Evolutionary conservation across 1,139 yeast genomes (phyloP), one percentile per base, ranked within the genome.

Genomic region (Candida sp.): DNA sequence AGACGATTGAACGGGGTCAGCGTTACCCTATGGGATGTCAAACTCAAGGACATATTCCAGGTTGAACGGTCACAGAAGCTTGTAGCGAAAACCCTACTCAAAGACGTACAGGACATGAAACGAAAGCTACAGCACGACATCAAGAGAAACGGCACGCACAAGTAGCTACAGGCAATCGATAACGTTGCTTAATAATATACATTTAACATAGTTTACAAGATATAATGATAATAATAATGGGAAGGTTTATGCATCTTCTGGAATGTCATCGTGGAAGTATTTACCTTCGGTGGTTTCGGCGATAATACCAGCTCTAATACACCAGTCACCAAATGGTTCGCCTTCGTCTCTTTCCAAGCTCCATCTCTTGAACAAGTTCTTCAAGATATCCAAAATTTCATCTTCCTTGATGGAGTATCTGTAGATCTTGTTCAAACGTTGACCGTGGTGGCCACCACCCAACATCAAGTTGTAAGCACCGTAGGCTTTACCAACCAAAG

Each of bases 381-480:
- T 87, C 70, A 94, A 80, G 47, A 81, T 86, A 41, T 73, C 83
- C 62, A 94, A 73, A 52, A 93, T 90, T 68, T 93, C 97, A 47
- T 90, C 94, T 72, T 93, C 99, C 71, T 88, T 90, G 59, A 93
- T 85, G 30, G 97, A 91, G 59, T 92, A 87, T 65, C 92, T 81
- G 78, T 85, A 94, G 52, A 94, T 82, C 77, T 94, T 94, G 77
- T 94, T 94, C 63, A 94, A 76, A 67, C 99, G 85, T 72, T 91
- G 89, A 56, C 99, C 99, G 63, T 88, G 90, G 71, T 88, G 94
- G 41, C 98, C 97, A 67, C 99, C 99, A 62, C 99, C 99, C 61
- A 94, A 81, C 91, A 92, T 81, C 72, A 94, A 80, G 71, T 94
- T 94, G 74, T 94, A 94, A 9, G 96, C 93, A 49, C 96, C 97